These are phyloP conservation scores for Dysphania ambrosioides DNA, from an alignment of 148 eudicot species.

Conservation along the genomic window DNA sequence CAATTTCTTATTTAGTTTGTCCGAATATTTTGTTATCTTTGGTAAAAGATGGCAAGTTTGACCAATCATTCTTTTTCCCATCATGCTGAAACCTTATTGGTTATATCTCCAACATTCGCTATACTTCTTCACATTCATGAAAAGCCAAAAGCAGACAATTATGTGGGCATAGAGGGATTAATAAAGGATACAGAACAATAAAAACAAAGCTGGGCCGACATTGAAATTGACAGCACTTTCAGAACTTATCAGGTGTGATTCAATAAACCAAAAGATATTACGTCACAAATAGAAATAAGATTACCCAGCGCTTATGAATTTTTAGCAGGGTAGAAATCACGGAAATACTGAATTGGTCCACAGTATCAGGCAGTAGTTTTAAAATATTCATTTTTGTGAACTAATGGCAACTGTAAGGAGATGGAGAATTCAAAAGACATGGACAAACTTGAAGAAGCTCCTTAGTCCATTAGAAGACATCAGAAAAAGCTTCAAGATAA, in stretches of 20 bases:
- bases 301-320: background rate
- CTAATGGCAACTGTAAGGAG: background rate
- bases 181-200: background rate
- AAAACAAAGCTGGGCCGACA: conserved; percentile 1
- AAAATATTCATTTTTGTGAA: too few relatives aligned
- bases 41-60: background rate
- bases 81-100: background rate
- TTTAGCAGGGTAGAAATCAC: background rate
- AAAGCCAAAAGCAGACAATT: conserved; percentile 2
- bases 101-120: background rate
- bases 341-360: background rate
- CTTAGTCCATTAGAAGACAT: background rate
- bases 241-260: background rate
- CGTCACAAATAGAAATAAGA: background rate
- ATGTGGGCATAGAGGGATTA: background rate
- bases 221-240: background rate
- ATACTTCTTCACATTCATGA: too few relatives aligned
- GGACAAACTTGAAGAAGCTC: background rate
- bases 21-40: background rate
- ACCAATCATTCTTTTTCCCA: background rate
- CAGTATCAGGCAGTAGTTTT: background rate
- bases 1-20: background rate
- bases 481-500: background rate
- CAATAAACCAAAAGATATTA: background rate
- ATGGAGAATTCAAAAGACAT: background rate